phyloP scores from a whole-genome alignment of 208 protist genomes.

The Porcisia deanei region DNA sequence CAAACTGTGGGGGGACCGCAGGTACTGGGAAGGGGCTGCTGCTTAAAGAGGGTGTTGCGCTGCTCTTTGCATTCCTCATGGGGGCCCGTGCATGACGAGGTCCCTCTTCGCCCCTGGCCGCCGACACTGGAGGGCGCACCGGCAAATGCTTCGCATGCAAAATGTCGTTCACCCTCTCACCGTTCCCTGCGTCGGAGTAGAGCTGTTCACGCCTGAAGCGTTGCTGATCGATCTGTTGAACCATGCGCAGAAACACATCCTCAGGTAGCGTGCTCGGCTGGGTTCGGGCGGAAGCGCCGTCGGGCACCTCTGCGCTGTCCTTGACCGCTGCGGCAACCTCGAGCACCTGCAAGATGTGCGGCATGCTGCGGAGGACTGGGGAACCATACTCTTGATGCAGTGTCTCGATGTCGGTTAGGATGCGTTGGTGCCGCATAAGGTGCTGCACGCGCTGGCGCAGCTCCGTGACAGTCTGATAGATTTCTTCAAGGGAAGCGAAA shows the following conservation, averaged over 20 bases:
- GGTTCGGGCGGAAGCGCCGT: background rate
- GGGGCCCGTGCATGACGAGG: background rate
- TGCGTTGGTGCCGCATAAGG: constrained; percentile 29
- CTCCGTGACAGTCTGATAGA: constrained; percentile 49
- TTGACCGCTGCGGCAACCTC: constrained; percentile 16
- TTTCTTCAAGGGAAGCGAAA: constrained; percentile 36
- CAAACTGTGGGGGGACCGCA: background rate
- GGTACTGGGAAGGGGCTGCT: background rate
- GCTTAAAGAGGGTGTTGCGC: background rate
- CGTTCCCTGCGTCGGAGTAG: background rate
- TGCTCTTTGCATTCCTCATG: background rate
- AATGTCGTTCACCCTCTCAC: background rate
- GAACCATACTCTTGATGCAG: constrained; percentile 25
- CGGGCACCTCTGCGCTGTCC: background rate
- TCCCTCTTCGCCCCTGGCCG: constrained; percentile 1
- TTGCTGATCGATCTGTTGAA: constrained; percentile 13
- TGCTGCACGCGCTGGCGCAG: constrained; percentile 52
- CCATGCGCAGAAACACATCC: constrained; percentile 28
- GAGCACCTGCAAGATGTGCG: constrained; percentile 24
- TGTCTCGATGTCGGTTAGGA: constrained; percentile 27
- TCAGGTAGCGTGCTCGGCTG: constrained; percentile 7
- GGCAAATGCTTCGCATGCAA: background rate
- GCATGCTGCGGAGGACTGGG: constrained; percentile 28
- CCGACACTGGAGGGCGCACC: constrained; percentile 5
- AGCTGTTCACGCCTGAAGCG: constrained; percentile 5